A percentile compares a stretch with the other conserved stretches of the same genome.
phyloP scores from a whole-genome alignment of 2,329 filamentous ascomycete genomes.

The Colletotrichum sp. region DNA sequence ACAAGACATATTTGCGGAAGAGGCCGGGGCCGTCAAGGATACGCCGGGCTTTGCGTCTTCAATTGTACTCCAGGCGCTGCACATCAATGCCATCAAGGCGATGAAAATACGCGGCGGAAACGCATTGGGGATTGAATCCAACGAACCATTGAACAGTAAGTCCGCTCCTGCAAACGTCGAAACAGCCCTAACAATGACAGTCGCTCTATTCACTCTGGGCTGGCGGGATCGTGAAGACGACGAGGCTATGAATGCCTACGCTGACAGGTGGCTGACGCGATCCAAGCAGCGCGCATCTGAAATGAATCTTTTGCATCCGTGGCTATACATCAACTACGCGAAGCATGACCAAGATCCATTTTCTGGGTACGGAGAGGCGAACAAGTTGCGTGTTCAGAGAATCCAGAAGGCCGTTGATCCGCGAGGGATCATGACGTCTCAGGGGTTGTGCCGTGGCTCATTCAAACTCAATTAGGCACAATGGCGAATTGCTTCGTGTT shows the following conservation, averaged over 20 bases:
- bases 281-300: slow-evolving; percentile 14
- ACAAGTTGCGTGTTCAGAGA: slow-evolving; percentile 21
- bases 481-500: accelerated
- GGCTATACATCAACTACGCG: slow-evolving; percentile 48
- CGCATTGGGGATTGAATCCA: not conserved
- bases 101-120: not conserved
- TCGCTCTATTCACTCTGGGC: not conserved
- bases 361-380: slow-evolving; percentile 40
- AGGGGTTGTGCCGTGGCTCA: not conserved
- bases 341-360: slow-evolving; percentile 40
- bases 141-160: not conserved
- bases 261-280: not conserved
- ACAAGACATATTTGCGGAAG: not conserved
- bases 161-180: accelerated
- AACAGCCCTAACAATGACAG: not conserved
- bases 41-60: not conserved
- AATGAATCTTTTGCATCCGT: slow-evolving; percentile 14
- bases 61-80: not conserved
- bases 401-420: not conserved
- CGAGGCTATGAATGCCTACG: not conserved
- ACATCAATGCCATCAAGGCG: not conserved
- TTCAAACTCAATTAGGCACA: not conserved
- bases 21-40: not conserved
- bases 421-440: not conserved
- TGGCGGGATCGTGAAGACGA: not conserved